Base-by-base conservation (phyloP, 441 rosid species). In the Syzygium malaccense region DNA sequence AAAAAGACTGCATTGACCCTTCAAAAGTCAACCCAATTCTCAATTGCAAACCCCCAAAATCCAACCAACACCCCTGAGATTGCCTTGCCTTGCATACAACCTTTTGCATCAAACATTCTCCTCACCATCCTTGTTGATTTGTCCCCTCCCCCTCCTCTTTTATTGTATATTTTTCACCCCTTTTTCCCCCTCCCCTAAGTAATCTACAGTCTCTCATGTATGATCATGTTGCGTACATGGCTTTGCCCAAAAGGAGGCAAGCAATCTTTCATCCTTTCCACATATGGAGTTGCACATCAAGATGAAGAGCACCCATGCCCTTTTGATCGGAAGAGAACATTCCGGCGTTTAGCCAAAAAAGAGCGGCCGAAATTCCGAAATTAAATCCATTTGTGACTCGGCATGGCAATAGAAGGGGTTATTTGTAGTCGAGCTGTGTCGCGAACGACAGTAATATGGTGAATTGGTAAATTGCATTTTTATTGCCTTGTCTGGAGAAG, bases 371-470 rank as follows among this genome's bases (percentile, higher is more conserved):
- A 37, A 11, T 20, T 10, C 11, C 9, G 51, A 41, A 14, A 11
- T 41, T 41, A 4, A 26, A 68, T 33, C 45, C 19, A 7, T 1
- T 8, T 8, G 78, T 1, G 45, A 37, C 6, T 7, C 6, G 51
- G 10, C 17, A 1, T 71, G 3, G 45, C 9, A 8, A 37, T 5
- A 17, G 23, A 37, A 37, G 51, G 51, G 26, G 51, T 75, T 20
- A 8, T 4, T 41, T 3, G 9, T 23, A 23, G 51, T 75, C 3
- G 15, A 75, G 51, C 18, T 28, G 5, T 11, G n/a, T 12, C 4
- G 1, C 8, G 2, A 33, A 5, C 5, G 26, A 10, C 15, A 6
- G 3, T 68, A 2, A 10, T 5, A 0, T 4, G 48, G 48, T 33
- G 41, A 68, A 68, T 33, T 68, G 80, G 80, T 33, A 41, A 71